Conservation (phyloP, 1,284 basidiomycete species). For the Omphalotus olearius region DNA sequence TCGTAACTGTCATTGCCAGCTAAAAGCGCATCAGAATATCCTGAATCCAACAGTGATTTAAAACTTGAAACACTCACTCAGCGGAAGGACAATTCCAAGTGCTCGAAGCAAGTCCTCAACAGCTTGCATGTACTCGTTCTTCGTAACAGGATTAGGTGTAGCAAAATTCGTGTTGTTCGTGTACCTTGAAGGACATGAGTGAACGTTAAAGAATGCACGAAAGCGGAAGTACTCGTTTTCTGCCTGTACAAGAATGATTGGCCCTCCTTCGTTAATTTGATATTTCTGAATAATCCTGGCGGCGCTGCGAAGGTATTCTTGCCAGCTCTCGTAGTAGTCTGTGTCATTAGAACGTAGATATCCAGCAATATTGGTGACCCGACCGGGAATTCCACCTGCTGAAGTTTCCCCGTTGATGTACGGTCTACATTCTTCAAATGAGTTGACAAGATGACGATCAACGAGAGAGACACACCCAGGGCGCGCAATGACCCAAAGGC, state of each 20-base stretch:
- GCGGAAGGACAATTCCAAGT: conserved; percentile 16
- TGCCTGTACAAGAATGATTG: conserved; percentile 11
- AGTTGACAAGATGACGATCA: neutral
- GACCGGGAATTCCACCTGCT: conserved; percentile 11
- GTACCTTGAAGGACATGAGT: neutral
- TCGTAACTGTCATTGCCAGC: conserved; percentile 16
- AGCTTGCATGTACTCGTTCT: conserved; percentile 17
- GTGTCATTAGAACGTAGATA: conserved; percentile 6
- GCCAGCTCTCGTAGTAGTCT: conserved; percentile 7
- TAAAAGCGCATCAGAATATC: neutral
- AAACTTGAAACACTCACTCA: conserved; percentile 10
- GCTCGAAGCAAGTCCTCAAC: conserved; percentile 15
- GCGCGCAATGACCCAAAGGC: conserved; percentile 8
- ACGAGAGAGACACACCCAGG: conserved; percentile 6
- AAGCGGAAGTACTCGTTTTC: conserved; percentile 6
- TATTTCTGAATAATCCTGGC: conserved; percentile 1
- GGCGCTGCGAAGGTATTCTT: conserved; percentile 1
- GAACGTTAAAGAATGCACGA: neutral
- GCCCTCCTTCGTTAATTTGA: conserved; percentile 8
- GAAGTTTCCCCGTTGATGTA: conserved; percentile 12
- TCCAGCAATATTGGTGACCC: conserved; percentile 10
- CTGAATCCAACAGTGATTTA: neutral
- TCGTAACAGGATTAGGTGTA: conserved; percentile 16
- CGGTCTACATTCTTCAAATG: neutral
- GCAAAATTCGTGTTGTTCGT: conserved; percentile 11